Conservation (phyloP, 2,329 filamentous ascomycete genomes). For the Botrytis cinerea region DNA sequence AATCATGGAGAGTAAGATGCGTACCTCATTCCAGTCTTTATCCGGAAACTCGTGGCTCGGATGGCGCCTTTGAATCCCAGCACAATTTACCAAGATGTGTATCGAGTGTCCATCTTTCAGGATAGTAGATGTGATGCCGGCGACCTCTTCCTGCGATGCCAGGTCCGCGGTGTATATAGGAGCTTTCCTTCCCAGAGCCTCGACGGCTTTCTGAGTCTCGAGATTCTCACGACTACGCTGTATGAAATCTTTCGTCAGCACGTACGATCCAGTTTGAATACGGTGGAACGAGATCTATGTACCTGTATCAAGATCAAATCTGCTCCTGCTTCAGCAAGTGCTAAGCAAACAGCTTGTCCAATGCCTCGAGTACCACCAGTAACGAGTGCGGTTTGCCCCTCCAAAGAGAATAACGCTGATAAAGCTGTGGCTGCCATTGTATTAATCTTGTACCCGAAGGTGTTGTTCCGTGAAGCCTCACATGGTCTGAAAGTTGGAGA, state of each 20-base stretch:
- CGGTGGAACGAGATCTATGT: slow-evolving; percentile 18
- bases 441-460: background rate
- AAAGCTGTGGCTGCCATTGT: slow-evolving; percentile 34
- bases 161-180: slow-evolving; percentile 72
- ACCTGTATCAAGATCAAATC: slow-evolving; percentile 47
- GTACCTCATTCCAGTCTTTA: slow-evolving; percentile 45
- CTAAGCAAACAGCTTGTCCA: slow-evolving; percentile 44
- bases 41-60: slow-evolving; percentile 45
- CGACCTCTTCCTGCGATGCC: slow-evolving; percentile 59
- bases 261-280: background rate
- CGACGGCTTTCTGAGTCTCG: slow-evolving; percentile 61
- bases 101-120: slow-evolving; percentile 52
- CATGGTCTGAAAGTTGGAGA: background rate
- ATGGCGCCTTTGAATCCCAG: slow-evolving; percentile 44
- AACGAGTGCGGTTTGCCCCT: slow-evolving; percentile 44
- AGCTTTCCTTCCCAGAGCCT: slow-evolving; percentile 65
- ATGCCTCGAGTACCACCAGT: slow-evolving; percentile 46
- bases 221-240: slow-evolving; percentile 39
- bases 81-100: slow-evolving; percentile 51
- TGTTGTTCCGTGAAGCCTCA: background rate
- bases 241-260: background rate
- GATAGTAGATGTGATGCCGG: slow-evolving; percentile 60
- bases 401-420: slow-evolving; percentile 41
- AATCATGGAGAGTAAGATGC: slow-evolving; percentile 63
- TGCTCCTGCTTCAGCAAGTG: slow-evolving; percentile 45